Evolutionary conservation across 2,329 filamentous ascomycete genomes (phyloP), one percentile per base, ranked within the genome.

Genomic region (Pochonia chlamydosporia): DNA sequence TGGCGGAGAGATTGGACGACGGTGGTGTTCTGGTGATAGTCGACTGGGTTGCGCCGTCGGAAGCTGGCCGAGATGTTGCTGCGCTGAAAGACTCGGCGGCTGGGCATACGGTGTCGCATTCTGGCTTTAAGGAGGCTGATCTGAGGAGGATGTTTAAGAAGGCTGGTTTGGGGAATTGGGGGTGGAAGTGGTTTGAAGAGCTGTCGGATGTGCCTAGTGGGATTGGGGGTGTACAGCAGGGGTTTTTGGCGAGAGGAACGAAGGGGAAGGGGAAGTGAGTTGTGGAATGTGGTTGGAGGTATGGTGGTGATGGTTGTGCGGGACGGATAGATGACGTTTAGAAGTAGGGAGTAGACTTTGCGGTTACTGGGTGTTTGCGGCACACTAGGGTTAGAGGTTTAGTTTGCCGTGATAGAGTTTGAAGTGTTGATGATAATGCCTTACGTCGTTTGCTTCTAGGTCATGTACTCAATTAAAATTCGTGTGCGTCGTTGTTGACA

Each of bases 1-100:
- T 69, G 2, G 51, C 59, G 1, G 54, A 57, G 18, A 49, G 63
- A 4, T 50, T 69, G 3, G 48, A 48, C 9, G 53, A 55, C 1
- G 63, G 61, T 1, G 66, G 66, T 4, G 51, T 60, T 0, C 40
- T 69, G 9, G 50, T 67, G 24, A 56, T 67, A 4, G 46, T 68
- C 2, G 66, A 69, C 47, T 63, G 62, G 59, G 53, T 61, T 11
- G 40, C 45, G 1, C 35, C 40, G 1, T 43, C 48, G 0, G 57
- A 57, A 30, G 52, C 50, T 21, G 53, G 3, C 45, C n/a, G n/a
- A 51, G 0, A 47, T 44, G 6, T 42, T 49, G 0, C 28, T 53
- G 1, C 11, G 9, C 11, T 33, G 30, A n/a, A 14, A 33, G 5
- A 11, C 5, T 13, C 30, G 26, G 26, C 26, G 50, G 26, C 7